These are phyloP conservation scores for Adenanthera pavonina DNA, from an alignment of 306 rosid genomes.

Conservation along the genomic window DNA sequence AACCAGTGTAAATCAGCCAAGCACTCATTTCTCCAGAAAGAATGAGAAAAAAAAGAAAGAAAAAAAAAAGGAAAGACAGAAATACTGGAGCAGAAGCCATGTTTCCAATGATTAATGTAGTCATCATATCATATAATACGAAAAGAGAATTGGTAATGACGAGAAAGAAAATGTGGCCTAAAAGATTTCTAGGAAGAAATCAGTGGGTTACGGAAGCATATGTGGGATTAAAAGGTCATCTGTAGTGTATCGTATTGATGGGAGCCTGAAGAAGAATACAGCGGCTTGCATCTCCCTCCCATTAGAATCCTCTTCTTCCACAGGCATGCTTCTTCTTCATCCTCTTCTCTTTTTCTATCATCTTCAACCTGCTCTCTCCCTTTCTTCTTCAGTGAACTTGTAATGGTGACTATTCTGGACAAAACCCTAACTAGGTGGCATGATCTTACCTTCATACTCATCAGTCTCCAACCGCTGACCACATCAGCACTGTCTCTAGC, in stretches of 20 bases:
- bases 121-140: neutral
- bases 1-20: neutral
- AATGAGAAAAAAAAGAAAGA: no score
- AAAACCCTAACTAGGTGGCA: slow-evolving; percentile 38
- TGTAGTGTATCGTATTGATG: slow-evolving; percentile 42
- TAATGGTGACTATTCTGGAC: slow-evolving; percentile 24
- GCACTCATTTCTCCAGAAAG: no score
- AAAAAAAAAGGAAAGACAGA: neutral
- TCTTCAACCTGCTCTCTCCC: neutral
- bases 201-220: slow-evolving; percentile 31
- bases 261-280: slow-evolving; percentile 52
- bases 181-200: no score
- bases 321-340: slow-evolving; percentile 49
- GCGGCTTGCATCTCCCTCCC: slow-evolving; percentile 74
- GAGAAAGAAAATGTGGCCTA: neutral
- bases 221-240: slow-evolving; percentile 49
- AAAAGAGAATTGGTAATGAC: neutral
- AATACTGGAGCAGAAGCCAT: neutral
- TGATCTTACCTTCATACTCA: slow-evolving; percentile 35
- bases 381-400: slow-evolving; percentile 36
- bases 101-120: no score
- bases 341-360: neutral
- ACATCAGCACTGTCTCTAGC: neutral
- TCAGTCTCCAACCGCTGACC: neutral
- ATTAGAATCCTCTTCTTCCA: slow-evolving; percentile 79